Conservation (phyloP, 2,329 filamentous ascomycete genomes). For the Cercospora nicotianae region DNA sequence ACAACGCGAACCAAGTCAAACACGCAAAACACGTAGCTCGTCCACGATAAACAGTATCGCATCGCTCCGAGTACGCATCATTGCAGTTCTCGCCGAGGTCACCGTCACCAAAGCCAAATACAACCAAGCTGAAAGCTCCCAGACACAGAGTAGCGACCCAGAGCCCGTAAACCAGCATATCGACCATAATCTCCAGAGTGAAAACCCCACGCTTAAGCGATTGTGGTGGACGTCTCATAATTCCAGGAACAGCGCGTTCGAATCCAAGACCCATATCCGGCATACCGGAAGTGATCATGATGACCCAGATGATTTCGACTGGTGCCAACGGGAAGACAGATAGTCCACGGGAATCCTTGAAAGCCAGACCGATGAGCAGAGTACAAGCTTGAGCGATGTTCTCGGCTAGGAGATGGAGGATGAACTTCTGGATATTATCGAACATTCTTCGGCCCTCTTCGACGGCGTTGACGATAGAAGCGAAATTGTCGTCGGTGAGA, state of each 20-base stretch:
- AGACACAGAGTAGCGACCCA: conserved; percentile 70
- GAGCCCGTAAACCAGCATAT: conserved; percentile 75
- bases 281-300: conserved; percentile 83
- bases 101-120: conserved; percentile 58
- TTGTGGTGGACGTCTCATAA: conserved; percentile 78
- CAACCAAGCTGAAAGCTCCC: conserved; percentile 61
- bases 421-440: conserved; percentile 86
- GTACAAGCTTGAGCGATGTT: conserved; percentile 85
- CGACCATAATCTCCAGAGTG: conserved; percentile 71
- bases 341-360: conserved; percentile 68
- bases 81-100: conserved; percentile 61
- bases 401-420: conserved; percentile 89
- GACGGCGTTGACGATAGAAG: conserved; percentile 78
- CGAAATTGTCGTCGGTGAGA: conserved; percentile 84
- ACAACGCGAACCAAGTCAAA: conserved; percentile 72
- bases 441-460: conserved; percentile 88
- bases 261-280: conserved; percentile 84
- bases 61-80: conserved; percentile 53
- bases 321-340: conserved; percentile 85
- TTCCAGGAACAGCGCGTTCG: conserved; percentile 70
- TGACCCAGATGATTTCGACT: conserved; percentile 79
- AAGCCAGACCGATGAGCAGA: conserved; percentile 76
- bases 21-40: conserved; percentile 72
- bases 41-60: conserved; percentile 66
- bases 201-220: conserved; percentile 68